A percentile compares a stretch with the other conserved stretches of the same genome.
These are phyloP conservation scores for Penicillium ucsense DNA, from an alignment of 495 filamentous ascomycete genomes.

Conservation along the genomic window DNA sequence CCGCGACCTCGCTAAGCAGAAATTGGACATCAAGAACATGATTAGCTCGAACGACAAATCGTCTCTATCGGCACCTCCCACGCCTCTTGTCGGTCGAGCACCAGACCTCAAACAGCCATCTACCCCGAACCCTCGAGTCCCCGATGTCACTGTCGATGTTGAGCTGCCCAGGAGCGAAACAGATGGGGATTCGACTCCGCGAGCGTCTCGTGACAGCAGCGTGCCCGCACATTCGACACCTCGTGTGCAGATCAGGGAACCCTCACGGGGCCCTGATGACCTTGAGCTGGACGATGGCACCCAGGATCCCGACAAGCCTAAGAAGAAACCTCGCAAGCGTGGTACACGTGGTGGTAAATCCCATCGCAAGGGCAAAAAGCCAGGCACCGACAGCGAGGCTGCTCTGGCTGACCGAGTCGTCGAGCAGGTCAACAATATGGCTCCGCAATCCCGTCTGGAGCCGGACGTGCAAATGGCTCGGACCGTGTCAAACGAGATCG, in stretches of 20 bases:
- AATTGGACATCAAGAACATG: constrained; percentile 44
- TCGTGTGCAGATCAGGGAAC: constrained; percentile 36
- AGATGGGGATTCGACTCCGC: constrained; percentile 18
- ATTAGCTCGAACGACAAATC: constrained; percentile 36
- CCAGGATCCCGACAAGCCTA: constrained; percentile 38
- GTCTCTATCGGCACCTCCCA: constrained; percentile 34
- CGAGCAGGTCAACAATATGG: constrained; percentile 29
- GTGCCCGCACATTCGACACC: constrained; percentile 14
- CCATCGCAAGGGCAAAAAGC: constrained; percentile 54
- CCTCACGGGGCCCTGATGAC: constrained; percentile 27
- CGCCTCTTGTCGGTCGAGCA: constrained; percentile 24
- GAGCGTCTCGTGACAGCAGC: constrained; percentile 15
- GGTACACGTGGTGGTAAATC: constrained; percentile 73
- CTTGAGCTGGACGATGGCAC: constrained; percentile 33
- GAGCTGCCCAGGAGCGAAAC: constrained; percentile 16
- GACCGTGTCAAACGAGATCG: constrained; percentile 30
- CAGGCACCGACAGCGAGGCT: constrained; percentile 30
- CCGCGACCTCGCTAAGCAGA: constrained; percentile 38
- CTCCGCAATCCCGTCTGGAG: constrained; percentile 40
- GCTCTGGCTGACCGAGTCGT: constrained; percentile 35
- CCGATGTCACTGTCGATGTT: constrained; percentile 26
- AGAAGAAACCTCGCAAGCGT: constrained; percentile 67
- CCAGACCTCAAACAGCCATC: constrained; percentile 19
- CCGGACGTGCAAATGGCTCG: constrained; percentile 42
- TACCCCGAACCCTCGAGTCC: constrained; percentile 15